Percentiles rank a stretch among this genome's conserved stretches.
These are phyloP conservation scores for Amauroascus verrucosus DNA, from an alignment of 2,329 filamentous ascomycete species.

Conservation along the genomic window DNA sequence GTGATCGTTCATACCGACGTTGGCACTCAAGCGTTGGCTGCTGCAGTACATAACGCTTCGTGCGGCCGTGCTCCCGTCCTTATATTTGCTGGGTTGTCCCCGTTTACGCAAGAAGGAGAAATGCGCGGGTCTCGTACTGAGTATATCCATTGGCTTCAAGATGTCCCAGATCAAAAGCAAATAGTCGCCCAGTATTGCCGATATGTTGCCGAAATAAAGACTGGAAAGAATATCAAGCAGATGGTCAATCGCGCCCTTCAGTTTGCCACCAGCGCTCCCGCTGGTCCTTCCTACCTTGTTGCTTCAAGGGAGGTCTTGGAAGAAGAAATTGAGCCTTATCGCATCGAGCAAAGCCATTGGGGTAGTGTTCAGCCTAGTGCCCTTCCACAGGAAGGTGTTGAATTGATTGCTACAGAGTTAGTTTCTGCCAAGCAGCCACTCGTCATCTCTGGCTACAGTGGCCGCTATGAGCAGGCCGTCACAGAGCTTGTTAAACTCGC, in stretches of 20 bases:
- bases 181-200: slow-evolving; percentile 79
- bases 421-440: slow-evolving; percentile 40
- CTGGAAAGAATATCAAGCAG: slow-evolving; percentile 77
- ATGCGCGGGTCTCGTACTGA: slow-evolving; percentile 67
- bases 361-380: slow-evolving; percentile 58
- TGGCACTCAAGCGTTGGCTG: slow-evolving; percentile 66
- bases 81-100: slow-evolving; percentile 67
- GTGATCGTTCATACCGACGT: slow-evolving; percentile 76
- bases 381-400: slow-evolving; percentile 41
- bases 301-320: slow-evolving; percentile 77
- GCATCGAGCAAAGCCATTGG: slow-evolving; percentile 60
- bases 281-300: slow-evolving; percentile 69
- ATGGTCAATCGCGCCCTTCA: slow-evolving; percentile 76
- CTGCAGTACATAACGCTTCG: slow-evolving; percentile 69
- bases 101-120: slow-evolving; percentile 68
- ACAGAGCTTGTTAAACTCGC: slow-evolving; percentile 39
- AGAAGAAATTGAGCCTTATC: slow-evolving; percentile 66
- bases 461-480: slow-evolving; percentile 37
- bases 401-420: slow-evolving; percentile 36
- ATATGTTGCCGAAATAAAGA: slow-evolving; percentile 72
- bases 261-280: slow-evolving; percentile 66
- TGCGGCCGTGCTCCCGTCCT: slow-evolving; percentile 64
- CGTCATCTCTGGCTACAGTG: slow-evolving; percentile 43
- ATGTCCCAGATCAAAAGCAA: slow-evolving; percentile 69
- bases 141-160: slow-evolving; percentile 80